Conservation (phyloP, 306 rosid genomes). For the Alnus rubra region DNA sequence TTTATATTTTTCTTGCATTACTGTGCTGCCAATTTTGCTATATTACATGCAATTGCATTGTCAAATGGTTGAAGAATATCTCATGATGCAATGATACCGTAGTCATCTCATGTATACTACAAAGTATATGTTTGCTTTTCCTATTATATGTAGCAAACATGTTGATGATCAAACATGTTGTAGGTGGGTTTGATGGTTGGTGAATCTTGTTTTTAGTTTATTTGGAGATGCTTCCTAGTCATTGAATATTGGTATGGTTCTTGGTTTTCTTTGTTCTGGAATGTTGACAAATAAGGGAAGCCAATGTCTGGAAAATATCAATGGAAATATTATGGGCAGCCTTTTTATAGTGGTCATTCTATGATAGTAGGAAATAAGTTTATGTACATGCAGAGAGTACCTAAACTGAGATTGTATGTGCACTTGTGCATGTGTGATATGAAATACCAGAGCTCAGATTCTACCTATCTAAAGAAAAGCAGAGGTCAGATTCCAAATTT, state of each 20-base stretch:
- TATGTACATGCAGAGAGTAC: conserved; percentile 2
- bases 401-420: not conserved
- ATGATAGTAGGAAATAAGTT: not conserved
- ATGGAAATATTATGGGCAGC: not conserved
- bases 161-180: not conserved
- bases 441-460: no score
- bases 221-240: not conserved
- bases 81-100: not conserved
- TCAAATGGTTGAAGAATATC: not conserved
- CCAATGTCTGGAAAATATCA: not conserved
- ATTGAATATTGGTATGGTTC: not conserved
- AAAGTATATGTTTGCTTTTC: not conserved
- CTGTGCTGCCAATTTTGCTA: not conserved
- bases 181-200: not conserved
- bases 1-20: not conserved
- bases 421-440: no score
- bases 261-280: not conserved
- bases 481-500: not conserved
- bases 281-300: not conserved
- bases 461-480: no score
- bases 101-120: not conserved
- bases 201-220: not conserved
- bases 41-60: not conserved
- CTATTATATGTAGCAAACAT: not conserved
- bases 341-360: not conserved